phyloP scores from a whole-genome alignment of 1,284 basidiomycete species.

The Ceratobasidium sp. region DNA sequence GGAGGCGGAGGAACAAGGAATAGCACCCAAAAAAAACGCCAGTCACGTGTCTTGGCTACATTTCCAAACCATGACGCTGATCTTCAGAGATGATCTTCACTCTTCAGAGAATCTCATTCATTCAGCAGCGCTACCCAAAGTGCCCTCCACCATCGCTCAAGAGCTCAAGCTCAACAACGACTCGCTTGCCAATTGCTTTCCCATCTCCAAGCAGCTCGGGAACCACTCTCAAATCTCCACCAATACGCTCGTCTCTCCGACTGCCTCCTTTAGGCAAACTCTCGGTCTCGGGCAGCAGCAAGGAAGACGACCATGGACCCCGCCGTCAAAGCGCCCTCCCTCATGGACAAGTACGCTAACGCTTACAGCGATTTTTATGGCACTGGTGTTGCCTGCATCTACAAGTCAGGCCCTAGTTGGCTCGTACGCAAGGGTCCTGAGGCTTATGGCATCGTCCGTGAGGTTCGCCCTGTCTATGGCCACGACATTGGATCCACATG shows the following conservation, averaged over 20 bases:
- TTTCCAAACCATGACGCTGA: no score
- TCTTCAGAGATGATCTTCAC: no score
- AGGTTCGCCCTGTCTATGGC: conserved; percentile 52
- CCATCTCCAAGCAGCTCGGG: background rate
- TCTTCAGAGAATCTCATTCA: no score
- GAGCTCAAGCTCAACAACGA: background rate
- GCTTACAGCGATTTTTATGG: conserved; percentile 53
- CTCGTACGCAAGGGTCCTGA: conserved; percentile 48
- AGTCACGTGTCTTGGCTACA: no score
- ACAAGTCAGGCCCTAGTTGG: conserved; percentile 52
- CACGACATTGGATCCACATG: conserved; percentile 50
- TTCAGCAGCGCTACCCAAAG: no score
- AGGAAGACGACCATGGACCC: background rate
- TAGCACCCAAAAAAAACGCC: no score
- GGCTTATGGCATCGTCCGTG: conserved; percentile 50
- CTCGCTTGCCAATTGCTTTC: background rate
- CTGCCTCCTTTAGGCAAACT: background rate
- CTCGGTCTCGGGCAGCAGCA: background rate
- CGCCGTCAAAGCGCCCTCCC: conserved; percentile 47
- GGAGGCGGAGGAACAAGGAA: no score
- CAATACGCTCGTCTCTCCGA: conserved; percentile 8
- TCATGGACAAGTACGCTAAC: conserved; percentile 50
- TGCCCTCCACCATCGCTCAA: background rate
- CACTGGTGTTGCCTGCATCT: conserved; percentile 51
- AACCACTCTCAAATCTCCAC: conserved; percentile 8